Conservation (phyloP, 768 basidiomycete species). For the Calocybe gangraenosa region DNA sequence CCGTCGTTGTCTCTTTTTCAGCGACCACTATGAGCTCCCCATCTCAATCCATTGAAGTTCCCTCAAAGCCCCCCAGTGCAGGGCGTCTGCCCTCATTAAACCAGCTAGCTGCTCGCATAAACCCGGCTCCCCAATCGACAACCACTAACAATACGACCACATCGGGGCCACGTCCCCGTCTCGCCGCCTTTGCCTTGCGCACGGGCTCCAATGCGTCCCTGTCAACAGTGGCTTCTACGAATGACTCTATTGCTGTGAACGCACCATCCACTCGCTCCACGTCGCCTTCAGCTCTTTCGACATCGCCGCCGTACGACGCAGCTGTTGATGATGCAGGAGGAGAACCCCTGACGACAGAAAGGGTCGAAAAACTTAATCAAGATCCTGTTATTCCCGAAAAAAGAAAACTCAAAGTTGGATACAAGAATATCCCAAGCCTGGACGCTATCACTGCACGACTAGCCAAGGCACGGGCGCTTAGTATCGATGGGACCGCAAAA, state of each 20-base stretch:
- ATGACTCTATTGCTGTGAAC: conserved; percentile 68
- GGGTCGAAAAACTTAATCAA: conserved; percentile 58
- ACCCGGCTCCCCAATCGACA: conserved; percentile 32
- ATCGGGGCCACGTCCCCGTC: conserved; percentile 57
- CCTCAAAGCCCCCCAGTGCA: conserved; percentile 17
- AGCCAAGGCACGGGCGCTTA: conserved; percentile 64
- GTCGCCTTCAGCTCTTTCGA: conserved; percentile 53
- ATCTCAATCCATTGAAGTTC: conserved; percentile 12
- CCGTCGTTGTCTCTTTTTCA: conserved; percentile 9
- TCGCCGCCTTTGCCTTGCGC: conserved; percentile 69
- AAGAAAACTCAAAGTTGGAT: conserved; percentile 51
- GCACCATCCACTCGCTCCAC: conserved; percentile 61
- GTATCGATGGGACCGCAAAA: conserved; percentile 58
- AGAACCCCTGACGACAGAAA: conserved; percentile 62
- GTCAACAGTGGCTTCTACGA: conserved; percentile 45
- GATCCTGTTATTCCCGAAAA: conserved; percentile 34
- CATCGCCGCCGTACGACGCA: conserved; percentile 42
- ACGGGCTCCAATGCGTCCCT: conserved; percentile 56
- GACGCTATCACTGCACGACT: conserved; percentile 82
- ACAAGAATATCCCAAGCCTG: conserved; percentile 84
- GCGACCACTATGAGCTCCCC: conserved; percentile 19
- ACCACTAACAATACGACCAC: conserved; percentile 19
- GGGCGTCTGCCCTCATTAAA: conserved; percentile 68
- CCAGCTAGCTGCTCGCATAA: conserved; percentile 78
- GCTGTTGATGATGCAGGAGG: conserved; percentile 29